Percentiles rank a stretch among this genome's conserved stretches.
Conservation (phyloP, 306 rosid genomes). For the Prunus mume region DNA sequence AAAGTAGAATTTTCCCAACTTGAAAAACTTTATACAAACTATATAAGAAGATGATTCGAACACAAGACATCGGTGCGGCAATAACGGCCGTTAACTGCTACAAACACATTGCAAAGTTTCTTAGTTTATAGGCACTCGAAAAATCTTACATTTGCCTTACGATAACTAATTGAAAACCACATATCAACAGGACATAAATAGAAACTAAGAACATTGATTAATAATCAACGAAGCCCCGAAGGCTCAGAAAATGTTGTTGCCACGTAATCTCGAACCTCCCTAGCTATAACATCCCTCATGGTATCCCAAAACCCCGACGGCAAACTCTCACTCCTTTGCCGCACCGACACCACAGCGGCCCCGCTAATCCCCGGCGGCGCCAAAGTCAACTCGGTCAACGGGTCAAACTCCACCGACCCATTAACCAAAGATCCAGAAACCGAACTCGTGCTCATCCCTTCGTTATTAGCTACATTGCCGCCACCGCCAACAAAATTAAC, state of each 20-base stretch:
- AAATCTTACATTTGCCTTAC: background rate
- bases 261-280: conserved; percentile 82
- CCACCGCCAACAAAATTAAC: background rate
- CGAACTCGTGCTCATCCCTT: background rate
- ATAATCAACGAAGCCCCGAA: conserved; percentile 34
- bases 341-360: conserved; percentile 9
- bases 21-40: too few relatives aligned
- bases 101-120: background rate
- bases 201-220: background rate
- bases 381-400: conserved; percentile 85
- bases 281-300: conserved; percentile 83
- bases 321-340: conserved; percentile 32
- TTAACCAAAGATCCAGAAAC: background rate
- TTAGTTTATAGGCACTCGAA: background rate
- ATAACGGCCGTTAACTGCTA: too few relatives aligned
- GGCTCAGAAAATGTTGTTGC: conserved; percentile 58
- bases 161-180: background rate
- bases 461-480: background rate
- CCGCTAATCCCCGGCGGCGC: conserved; percentile 68
- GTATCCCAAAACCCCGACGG: conserved; percentile 80
- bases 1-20: background rate
- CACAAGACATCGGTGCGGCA: too few relatives aligned
- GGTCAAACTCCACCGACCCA: conserved; percentile 44
- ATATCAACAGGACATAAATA: conserved; percentile 1
- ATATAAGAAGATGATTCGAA: too few relatives aligned